Conservation (phyloP, 73 alveolate species). For the Symbiodinium natans region DNA sequence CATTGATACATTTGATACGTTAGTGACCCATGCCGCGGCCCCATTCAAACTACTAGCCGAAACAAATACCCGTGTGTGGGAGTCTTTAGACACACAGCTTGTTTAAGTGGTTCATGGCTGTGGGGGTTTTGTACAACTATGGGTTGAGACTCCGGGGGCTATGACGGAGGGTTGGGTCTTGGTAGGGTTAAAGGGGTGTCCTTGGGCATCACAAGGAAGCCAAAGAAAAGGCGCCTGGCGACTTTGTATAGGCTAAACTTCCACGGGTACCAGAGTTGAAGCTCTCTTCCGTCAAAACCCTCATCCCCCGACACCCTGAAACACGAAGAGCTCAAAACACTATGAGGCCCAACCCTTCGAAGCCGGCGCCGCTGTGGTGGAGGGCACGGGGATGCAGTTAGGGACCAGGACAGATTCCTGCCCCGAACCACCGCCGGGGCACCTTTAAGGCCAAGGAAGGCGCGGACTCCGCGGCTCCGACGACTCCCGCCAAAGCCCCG, state of each 20-base stretch:
- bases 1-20: not conserved
- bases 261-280: not conserved
- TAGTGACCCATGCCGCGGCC: not conserved
- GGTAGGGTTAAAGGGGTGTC: not conserved
- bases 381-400: not conserved
- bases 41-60: not conserved
- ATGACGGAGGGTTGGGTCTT: not conserved
- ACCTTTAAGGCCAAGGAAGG: not conserved
- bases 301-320: not conserved
- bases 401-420: not conserved
- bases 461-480: not conserved
- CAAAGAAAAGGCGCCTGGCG: not conserved
- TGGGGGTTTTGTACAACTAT: not conserved
- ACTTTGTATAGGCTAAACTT: not conserved
- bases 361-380: not conserved
- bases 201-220: not conserved
- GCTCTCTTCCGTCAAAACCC: not conserved
- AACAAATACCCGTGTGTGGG: not conserved
- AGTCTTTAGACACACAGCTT: not conserved
- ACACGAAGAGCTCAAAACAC: not conserved
- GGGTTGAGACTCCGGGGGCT: not conserved
- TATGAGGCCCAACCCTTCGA: not conserved
- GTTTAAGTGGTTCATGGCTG: not conserved
- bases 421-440: not conserved
- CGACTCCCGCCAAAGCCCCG: not conserved